These are phyloP conservation scores for Dactylis glomerata DNA, from an alignment of 176 grass and related monocot genomes.

Conservation along the genomic window DNA sequence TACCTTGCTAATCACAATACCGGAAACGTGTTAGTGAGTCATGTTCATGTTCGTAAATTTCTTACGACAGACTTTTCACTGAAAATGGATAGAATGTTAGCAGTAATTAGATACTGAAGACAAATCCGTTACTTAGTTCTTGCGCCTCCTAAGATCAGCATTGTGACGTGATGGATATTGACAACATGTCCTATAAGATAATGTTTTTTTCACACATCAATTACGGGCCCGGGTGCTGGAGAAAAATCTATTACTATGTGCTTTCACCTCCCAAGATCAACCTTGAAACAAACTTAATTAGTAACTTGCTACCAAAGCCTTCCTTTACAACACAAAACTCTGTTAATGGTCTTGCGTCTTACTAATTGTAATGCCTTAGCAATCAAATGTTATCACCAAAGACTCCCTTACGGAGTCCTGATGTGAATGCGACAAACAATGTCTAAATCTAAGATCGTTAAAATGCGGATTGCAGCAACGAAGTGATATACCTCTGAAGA, in stretches of 20 bases:
- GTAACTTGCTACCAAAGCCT: no score
- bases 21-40: constrained; percentile 32
- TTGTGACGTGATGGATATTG: constrained; percentile 76
- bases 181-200: constrained; percentile 85
- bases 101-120: constrained; percentile 57
- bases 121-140: constrained; percentile 38
- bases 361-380: no score
- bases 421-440: no score
- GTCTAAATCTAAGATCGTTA: no score
- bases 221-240: constrained; percentile 8
- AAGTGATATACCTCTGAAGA: no score
- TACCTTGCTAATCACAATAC: constrained; percentile 91
- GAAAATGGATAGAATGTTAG: constrained; percentile 27
- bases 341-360: no score
- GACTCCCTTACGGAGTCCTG: no score
- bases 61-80: background rate
- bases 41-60: constrained; percentile 6
- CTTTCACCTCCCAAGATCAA: constrained; percentile 46
- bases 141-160: constrained; percentile 52
- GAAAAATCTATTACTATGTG: constrained; percentile 41
- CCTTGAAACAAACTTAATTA: background rate
- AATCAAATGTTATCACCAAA: no score
- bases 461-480: no score
- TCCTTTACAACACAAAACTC: no score
- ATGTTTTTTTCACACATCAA: background rate